Evolutionary conservation across 1,139 yeast species (phyloP).

Genomic region (Yueomyces sp.): DNA sequence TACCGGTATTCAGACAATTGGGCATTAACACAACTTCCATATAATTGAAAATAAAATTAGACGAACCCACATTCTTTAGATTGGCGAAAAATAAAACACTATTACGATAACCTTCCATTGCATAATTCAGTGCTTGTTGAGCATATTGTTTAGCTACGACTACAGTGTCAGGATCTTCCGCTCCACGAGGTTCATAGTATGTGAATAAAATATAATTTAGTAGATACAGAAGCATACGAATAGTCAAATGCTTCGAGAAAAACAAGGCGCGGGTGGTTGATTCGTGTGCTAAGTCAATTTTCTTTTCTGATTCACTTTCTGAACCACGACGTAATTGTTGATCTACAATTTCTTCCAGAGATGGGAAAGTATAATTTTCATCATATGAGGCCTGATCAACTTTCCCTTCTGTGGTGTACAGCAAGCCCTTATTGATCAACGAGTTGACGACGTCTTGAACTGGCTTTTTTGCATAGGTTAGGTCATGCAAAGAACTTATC

Average conservation of each 20-base stretch:
- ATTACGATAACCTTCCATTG: constrained; percentile 30
- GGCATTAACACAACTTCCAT: constrained; percentile 35
- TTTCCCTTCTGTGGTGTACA: constrained; percentile 23
- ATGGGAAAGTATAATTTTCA: constrained; percentile 26
- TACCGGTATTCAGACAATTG: constrained; percentile 34
- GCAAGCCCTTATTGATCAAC: constrained; percentile 19
- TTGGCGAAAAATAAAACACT: constrained; percentile 27
- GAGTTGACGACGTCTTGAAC: constrained; percentile 18
- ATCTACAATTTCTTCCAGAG: constrained; percentile 24
- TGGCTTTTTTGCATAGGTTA: constrained; percentile 23
- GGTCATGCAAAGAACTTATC: constrained; percentile 21
- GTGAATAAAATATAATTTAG: constrained; percentile 36
- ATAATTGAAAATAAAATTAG: constrained; percentile 25
- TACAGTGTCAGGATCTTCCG: constrained; percentile 24
- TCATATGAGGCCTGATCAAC: constrained; percentile 16
- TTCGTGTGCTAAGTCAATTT: constrained; percentile 23
- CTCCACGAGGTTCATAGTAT: constrained; percentile 32
- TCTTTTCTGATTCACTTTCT: constrained; percentile 11
- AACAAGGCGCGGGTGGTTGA: constrained; percentile 27
- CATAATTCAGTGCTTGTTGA: constrained; percentile 28
- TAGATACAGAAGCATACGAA: constrained; percentile 34
- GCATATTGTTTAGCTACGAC: constrained; percentile 27
- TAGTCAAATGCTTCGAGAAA: constrained; percentile 28
- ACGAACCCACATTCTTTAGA: constrained; percentile 12
- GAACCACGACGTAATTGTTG: constrained; percentile 1